Conservation (phyloP, 257 asterid species). For the Penstemon newberryi region DNA sequence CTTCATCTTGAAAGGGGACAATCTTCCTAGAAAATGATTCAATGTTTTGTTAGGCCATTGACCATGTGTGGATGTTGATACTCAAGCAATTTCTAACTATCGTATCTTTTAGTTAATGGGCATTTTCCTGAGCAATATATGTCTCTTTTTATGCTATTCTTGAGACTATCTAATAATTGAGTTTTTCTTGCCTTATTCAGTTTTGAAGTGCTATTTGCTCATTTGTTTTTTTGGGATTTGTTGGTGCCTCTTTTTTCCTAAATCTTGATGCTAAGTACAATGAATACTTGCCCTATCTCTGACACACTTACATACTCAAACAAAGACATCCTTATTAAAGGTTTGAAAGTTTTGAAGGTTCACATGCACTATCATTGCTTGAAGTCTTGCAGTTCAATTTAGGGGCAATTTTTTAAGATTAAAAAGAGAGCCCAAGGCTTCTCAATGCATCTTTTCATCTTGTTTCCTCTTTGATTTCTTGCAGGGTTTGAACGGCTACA, state of each 20-base stretch:
- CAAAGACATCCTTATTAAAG: not conserved
- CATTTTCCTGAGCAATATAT: not conserved
- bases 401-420: too few relatives aligned
- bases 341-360: not conserved
- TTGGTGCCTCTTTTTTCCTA: not conserved
- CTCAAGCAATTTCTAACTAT: too few relatives aligned
- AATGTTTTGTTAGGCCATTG: not conserved
- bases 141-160: not conserved
- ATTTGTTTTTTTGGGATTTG: not conserved
- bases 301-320: not conserved
- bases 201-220: not conserved
- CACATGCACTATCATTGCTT: not conserved
- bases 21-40: too few relatives aligned
- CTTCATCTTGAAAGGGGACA: too few relatives aligned
- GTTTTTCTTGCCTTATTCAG: slow-evolving; percentile 3
- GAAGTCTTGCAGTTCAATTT: not conserved
- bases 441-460: not conserved
- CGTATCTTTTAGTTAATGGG: too few relatives aligned
- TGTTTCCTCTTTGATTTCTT: slow-evolving; percentile 28
- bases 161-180: not conserved
- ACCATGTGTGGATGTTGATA: slow-evolving; percentile 4
- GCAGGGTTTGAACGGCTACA: slow-evolving; percentile 43
- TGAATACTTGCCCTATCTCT: not conserved
- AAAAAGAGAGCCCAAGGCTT: not conserved
- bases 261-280: not conserved